Conservation (phyloP, 2,329 filamentous ascomycete genomes). For the Botryosphaeria agaves region DNA sequence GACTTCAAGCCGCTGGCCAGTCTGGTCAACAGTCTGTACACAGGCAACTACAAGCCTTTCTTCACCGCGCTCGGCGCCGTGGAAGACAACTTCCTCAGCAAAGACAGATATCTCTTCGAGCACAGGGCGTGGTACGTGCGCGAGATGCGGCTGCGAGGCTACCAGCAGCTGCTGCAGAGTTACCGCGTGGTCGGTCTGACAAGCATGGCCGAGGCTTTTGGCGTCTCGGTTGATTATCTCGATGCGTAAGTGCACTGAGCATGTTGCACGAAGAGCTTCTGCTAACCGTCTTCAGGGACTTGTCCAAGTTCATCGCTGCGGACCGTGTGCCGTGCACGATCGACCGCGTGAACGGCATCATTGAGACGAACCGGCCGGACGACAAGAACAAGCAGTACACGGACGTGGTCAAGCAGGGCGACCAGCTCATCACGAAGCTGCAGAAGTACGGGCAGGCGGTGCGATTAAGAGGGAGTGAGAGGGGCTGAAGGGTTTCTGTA, state of each 20-base stretch:
- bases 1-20: constrained; percentile 81
- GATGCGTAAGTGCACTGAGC: constrained; percentile 50
- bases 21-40: constrained; percentile 82
- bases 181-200: constrained; percentile 93
- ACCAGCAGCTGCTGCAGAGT: constrained; percentile 92
- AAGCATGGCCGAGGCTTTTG: constrained; percentile 95
- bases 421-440: constrained; percentile 94
- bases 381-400: constrained; percentile 99
- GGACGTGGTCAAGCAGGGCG: constrained; percentile 92
- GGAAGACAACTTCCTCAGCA: constrained; percentile 83
- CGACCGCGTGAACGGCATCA: constrained; percentile 89
- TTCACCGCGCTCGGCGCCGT: constrained; percentile 79
- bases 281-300: constrained; percentile 42
- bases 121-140: constrained; percentile 95
- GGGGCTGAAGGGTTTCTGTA: constrained; percentile 49
- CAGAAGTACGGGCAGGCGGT: constrained; percentile 99
- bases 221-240: constrained; percentile 88
- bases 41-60: constrained; percentile 84
- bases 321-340: constrained; percentile 94
- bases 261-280: background rate
- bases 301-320: constrained; percentile 91
- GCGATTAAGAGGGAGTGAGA: constrained; percentile 81
- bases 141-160: constrained; percentile 92
- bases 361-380: constrained; percentile 93
- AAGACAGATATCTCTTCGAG: constrained; percentile 89